Percentiles rank a stretch among this genome's conserved stretches.
phyloP scores from a whole-genome alignment of 1,284 basidiomycete species.

The Erythrobasidium hasegawianum region DNA sequence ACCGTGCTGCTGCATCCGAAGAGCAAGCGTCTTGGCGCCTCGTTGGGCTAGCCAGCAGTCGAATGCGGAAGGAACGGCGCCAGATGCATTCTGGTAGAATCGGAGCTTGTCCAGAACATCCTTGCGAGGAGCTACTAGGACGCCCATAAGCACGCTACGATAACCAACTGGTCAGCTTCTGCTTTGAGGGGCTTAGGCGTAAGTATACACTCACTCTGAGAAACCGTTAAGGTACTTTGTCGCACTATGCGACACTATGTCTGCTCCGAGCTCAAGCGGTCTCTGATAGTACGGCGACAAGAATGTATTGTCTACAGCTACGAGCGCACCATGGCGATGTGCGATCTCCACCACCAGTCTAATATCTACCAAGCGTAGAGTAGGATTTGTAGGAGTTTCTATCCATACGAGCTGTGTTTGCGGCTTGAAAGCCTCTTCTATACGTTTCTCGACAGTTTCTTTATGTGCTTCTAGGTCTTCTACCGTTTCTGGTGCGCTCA shows the following conservation, averaged over 20 bases:
- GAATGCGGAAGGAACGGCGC: conserved; percentile 65
- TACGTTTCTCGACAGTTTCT: conserved; percentile 59
- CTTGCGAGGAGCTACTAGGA: conserved; percentile 62
- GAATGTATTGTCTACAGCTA: conserved; percentile 63
- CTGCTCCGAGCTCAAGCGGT: conserved; percentile 78
- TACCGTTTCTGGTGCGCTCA: conserved; percentile 49
- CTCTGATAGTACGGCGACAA: conserved; percentile 87
- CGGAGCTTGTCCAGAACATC: conserved; percentile 61
- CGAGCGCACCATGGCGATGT: conserved; percentile 59
- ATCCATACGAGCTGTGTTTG: conserved; percentile 98
- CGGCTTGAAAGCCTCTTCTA: conserved; percentile 59
- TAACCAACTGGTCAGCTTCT: too few relatives aligned
- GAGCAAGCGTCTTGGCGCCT: conserved; percentile 77
- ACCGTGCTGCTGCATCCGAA: conserved; percentile 84
- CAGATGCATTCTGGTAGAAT: conserved; percentile 80
- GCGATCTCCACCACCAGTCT: conserved; percentile 61
- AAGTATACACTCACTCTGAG: conserved; percentile 71
- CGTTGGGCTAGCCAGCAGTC: conserved; percentile 90
- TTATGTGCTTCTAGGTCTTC: conserved; percentile 34
- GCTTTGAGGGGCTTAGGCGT: too few relatives aligned
- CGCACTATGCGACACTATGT: conserved; percentile 58
- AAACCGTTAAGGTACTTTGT: conserved; percentile 92
- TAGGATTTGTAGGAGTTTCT: conserved; percentile 93
- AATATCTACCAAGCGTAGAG: conserved; percentile 79
- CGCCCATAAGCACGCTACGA: conserved; percentile 64